phyloP scores from a whole-genome alignment of 163 green algal species.

The Chloroidium sp. region DNA sequence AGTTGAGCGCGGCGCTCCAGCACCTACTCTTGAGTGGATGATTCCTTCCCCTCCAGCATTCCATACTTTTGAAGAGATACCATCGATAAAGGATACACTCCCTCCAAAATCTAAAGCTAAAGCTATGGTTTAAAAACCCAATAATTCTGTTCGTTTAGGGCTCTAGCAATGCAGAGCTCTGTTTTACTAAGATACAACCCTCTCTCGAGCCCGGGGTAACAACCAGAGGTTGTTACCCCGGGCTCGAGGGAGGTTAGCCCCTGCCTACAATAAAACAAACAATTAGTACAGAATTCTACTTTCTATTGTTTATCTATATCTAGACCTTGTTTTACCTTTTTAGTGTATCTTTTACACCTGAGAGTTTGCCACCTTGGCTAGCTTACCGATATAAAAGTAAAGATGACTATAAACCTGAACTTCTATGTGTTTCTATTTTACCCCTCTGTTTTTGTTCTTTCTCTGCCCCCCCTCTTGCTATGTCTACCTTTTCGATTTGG shows the following conservation, averaged over 20 bases:
- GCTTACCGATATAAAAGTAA: too few species aligned
- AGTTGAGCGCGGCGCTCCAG: neutral
- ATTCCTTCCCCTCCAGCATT: constrained; percentile 31
- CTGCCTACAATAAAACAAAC: neutral
- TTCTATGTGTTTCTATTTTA: too few species aligned
- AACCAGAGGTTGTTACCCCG: neutral
- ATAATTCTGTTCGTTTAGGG: neutral
- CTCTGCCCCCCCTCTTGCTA: too few species aligned
- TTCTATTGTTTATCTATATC: constrained; percentile 10
- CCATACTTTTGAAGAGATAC: constrained; percentile 39
- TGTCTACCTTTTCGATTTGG: too few species aligned
- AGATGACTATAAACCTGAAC: too few species aligned
- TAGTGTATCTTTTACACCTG: too few species aligned
- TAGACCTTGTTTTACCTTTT: neutral
- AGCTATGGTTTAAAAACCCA: neutral
- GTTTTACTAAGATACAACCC: neutral
- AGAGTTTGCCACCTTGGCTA: too few species aligned
- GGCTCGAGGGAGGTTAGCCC: constrained; percentile 1
- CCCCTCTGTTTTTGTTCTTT: too few species aligned
- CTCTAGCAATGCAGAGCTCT: neutral
- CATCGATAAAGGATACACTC: constrained; percentile 28
- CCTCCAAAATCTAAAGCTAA: neutral
- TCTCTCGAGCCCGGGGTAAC: neutral
- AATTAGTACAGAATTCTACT: constrained; percentile 3
- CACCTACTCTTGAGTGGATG: constrained; percentile 41